Base-by-base conservation (phyloP, 352 stramenopile species). In the Phytopythium cucurbitacearum region DNA sequence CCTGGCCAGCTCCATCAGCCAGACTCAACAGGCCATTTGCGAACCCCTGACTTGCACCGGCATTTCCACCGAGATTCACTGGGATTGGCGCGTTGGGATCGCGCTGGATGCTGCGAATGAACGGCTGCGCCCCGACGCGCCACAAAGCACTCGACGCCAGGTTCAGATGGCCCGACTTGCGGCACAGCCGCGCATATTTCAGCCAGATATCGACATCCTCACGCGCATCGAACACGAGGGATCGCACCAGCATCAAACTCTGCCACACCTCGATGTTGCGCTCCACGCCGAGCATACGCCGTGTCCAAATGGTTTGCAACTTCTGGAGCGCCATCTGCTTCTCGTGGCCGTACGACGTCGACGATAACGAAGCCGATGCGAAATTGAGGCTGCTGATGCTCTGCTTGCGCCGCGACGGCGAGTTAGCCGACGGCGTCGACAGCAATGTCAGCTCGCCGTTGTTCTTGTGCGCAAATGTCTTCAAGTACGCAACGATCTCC, bases 221-320 rank as follows among this genome's bases (percentile, higher is more conserved):
- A 38, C 76, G 77, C 1, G 86, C 73, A 44, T 96, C 74, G 16
- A 97, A 85, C 9, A 98, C 86, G 5, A 98, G 75, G 9, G 91
- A 96, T 45, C 96, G 87, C 40, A 99, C 92, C 40, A 97, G 85
- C 65, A 99, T 94, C 44, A 99, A 91, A 51, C 81, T 88, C 54
- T 98, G 92, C 94, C 92, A 98, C 38, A 97, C 89, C 54, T 90
- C 69, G 37, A 97, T 94, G 54, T 97, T 95, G 38, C 83, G 80
- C 39, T 98, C 83, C 40, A 97, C 98, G n/a, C 96, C 97, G 51
- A 97, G 87, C 48, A 99, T 84, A 35, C 96, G 80, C 32, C 75
- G 73, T 37, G 84, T 94, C 84, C 84, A 94, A 35, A 86, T 83
- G 5, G 76, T 85, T 59, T 94, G 84, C 47, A 94, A 51, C 47